These are phyloP conservation scores for Lagenidium giganteum DNA, from an alignment of 352 stramenopile genomes.

Conservation along the genomic window DNA sequence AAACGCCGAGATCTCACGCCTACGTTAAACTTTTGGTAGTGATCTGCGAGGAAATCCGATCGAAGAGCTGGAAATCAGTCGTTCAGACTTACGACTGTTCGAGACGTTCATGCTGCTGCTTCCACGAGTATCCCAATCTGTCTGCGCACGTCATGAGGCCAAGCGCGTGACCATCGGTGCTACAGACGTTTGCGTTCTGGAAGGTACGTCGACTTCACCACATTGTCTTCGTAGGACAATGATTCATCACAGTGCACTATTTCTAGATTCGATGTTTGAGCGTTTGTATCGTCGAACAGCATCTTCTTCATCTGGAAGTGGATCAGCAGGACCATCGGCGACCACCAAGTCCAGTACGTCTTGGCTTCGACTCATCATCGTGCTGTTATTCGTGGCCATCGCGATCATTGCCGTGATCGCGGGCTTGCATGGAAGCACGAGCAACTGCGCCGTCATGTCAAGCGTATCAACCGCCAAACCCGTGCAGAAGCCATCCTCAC, in stretches of 20 bases:
- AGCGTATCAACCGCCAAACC: background rate
- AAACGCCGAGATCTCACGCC: slow-evolving; percentile 8
- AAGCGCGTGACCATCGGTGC: background rate
- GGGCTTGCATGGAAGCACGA: slow-evolving; percentile 23
- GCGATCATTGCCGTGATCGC: slow-evolving; percentile 18
- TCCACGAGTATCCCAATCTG: background rate
- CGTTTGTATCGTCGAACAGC: too few relatives aligned
- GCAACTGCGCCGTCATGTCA: slow-evolving; percentile 15
- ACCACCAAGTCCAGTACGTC: too few relatives aligned
- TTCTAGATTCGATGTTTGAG: slow-evolving; percentile 7
- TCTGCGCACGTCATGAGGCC: background rate
- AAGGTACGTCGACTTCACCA: background rate
- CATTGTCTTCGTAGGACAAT: background rate
- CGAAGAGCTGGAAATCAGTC: slow-evolving; percentile 7
- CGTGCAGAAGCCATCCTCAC: slow-evolving; percentile 9
- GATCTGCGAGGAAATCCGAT: slow-evolving; percentile 13
- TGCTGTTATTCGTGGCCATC: slow-evolving; percentile 12
- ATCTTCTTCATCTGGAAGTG: too few relatives aligned
- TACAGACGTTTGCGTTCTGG: background rate
- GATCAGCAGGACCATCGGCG: too few relatives aligned
- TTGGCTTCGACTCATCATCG: slow-evolving; percentile 25
- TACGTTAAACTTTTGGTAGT: background rate
- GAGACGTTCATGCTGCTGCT: background rate
- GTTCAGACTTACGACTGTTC: slow-evolving; percentile 5
- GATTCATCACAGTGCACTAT: too few relatives aligned